Evolutionary conservation across 495 filamentous ascomycete species (phyloP), one percentile per base, ranked within the genome.

Genomic region (Aspergillus avenaceus): DNA sequence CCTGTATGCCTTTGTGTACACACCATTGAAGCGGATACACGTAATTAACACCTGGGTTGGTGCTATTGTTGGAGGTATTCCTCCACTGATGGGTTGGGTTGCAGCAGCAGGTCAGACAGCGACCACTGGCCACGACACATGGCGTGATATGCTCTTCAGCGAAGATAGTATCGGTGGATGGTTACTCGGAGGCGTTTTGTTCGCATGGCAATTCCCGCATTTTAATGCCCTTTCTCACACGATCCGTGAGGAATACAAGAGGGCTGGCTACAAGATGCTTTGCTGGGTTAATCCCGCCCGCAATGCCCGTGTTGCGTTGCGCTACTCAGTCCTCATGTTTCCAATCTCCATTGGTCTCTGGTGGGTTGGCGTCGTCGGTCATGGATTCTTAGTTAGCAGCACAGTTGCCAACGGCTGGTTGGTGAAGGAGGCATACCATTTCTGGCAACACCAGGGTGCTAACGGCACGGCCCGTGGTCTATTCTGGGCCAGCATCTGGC

Each of bases 401-500:
- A 72, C 79, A 24, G 72, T 90, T 4, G 84, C 92, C 32, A 98
- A 98, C 66, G 75, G 78, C 36, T 97, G 95, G 95, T 76, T 97
- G 53, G 77, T 84, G 12, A 77, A 82, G 29, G 84, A 96, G 66
- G 90, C 95, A 1, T 83, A 86, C 60, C 74, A 74, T 43, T 97
- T 97, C 67, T 96, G 87, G 83, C 76, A 80, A 49, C 71, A 82
- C 25, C 81, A 89, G 49, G 93, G 92, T 12, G 76, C 81, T 37
- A 82, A 86, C 54, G 95, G 95, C 5, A 86, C 75, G 34, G 95
- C 95, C 6, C 82, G 89, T 37, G 85, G 84, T 5, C 62, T 98
- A 49, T 98, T 98, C 69, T 98, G 93, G 93, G 90, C 93, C 0
- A 95, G 90, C 67, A 90, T 98, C 21, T 98, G 93, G 93, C 91